Evolutionary conservation across 805 yeast species (phyloP), one percentile per base, ranked within the genome.

Genomic region (Deakozyma indianensis): DNA sequence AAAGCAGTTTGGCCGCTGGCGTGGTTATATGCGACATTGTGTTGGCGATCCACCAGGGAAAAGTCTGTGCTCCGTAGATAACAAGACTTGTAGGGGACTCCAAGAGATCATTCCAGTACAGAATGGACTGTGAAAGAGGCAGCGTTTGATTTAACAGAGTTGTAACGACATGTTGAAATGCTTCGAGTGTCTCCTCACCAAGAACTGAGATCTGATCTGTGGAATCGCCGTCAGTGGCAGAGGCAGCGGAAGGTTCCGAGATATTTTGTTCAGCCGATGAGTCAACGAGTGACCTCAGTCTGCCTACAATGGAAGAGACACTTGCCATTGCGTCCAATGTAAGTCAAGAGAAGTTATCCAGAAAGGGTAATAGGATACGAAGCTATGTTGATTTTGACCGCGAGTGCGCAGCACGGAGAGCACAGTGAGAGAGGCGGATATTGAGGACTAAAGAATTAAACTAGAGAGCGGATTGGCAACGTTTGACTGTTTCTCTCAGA

Each of bases 61-160:
- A 35, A 7, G 41, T 62, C 53, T 71, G 79, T 5, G 71, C 20
- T 1, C 69, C 51, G 47, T 71, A 71, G 1, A 70, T 18, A 2
- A 56, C 43, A 16, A 61, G 47, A 23, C 65, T 61, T 18, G 55
- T 50, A 2, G 55, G 56, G 3, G 70, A 65, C 11, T 62, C 52
- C 2, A 63, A 51, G 0, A 67, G 55, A 1, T 57, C 43, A 23
- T 73, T 73, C 66, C 71, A 75, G 53, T 74, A 76, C 25, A 59
- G 58, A n/a, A 73, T 51, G 49, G 70, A 73, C 35, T 66, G 67
- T 21, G 60, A 48, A 14, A 73, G 50, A 5, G 73, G 70, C 3
- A 71, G 49, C 1, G 79, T 72, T 15, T 61, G 58, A 4, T 54
- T 53, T 32, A 75, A 53, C 23, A 74, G 51, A 1, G 56, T 50